Evolutionary conservation across 306 rosid genomes (phyloP), one percentile per base, ranked within the genome.

Genomic region (Cucumis cinereus): DNA sequence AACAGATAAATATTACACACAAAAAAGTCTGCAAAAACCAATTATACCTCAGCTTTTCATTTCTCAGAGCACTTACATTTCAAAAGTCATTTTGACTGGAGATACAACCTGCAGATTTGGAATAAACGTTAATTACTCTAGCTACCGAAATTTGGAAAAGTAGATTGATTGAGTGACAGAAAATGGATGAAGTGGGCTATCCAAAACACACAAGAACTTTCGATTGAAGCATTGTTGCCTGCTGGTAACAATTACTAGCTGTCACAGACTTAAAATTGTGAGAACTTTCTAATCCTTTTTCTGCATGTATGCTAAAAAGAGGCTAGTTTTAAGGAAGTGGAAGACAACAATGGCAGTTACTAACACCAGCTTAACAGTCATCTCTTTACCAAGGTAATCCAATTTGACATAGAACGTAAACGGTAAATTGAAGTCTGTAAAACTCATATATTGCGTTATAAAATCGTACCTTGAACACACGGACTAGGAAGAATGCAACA

Each of bases 61-160:
- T 49, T 76, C n/a, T 49, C 33, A 45, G 22, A n/a, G 76, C 55
- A 79, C 97, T 89, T 86, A 93, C 98, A 93, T 87, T 89, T 90
- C 96, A 70, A 93, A 90, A 54, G 98, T 83, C 98, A 93, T 93
- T 79, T 91, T 93, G 66, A 91, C 93, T 33, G 97, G 97, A 81
- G 98, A 12, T 56, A 87, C 98, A 82, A 93, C 96, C 97, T 93
- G 92, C 85, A 86, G 60, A 78, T 45, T 49, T 17, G 79, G 47
- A 80, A 43, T 80, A 13, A 52, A 63, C 38, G 49, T 62, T 54
- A 16, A 81, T 23, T 50, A 47, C 30, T 75, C 57, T 47, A 71
- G 76, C 40, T 30, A 50, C 60, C 59, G 10, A 28, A 72, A 47
- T 24, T 45, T 16, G 23, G 16, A 72, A 72, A 70, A 24, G 38